Base-by-base conservation (phyloP, 2,329 filamentous ascomycete genomes). In the Monosporascus sp. region DNA sequence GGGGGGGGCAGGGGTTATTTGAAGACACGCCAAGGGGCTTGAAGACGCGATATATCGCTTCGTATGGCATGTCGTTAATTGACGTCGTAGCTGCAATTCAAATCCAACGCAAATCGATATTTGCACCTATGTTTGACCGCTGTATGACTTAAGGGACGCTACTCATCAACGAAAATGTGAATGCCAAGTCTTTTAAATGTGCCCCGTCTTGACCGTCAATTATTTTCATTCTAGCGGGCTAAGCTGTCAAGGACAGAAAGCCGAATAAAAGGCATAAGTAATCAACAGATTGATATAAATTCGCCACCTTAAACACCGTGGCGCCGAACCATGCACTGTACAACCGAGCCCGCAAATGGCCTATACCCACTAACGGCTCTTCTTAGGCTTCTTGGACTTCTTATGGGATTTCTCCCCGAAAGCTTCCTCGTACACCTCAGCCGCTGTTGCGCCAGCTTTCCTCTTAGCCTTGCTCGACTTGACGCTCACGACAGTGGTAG, bases 381-480 rank as follows among this genome's bases (percentile, higher is more conserved):
- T 84, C 68, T 83, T 84, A 14, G 69, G 62, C 67, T 81, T 80
- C 64, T 81, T 78, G 52, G 72, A 67, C 56, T 71, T 75, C 64
- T 77, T 78, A 25, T 75, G 57, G 52, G 70, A 78, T 37, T 77
- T 69, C 24, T 76, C 76, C 2, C 75, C 83, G 52, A 83, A 73
- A 48, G 73, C 79, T 64, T 84, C 76, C 50, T 85, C 83, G 61
- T 84, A 86, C 17, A 85, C 78, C 63, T 87, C 84, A 22, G 74
- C 75, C 5, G 82, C 83, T 17, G 79, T 82, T 53, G 70, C 70
- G 8, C 61, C 63, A 0, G 83, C 88, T 73, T 95, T 95, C 62
- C 90, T 79, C 78, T 94, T 93, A 58, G 72, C 63, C 72, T 91
- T 90, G 53, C 76, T 76, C n/a, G 84, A 83, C 77, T 92, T 94